Evolutionary conservation across 306 rosid genomes (phyloP).

Genomic region (Elaeagnus macrophylla): DNA sequence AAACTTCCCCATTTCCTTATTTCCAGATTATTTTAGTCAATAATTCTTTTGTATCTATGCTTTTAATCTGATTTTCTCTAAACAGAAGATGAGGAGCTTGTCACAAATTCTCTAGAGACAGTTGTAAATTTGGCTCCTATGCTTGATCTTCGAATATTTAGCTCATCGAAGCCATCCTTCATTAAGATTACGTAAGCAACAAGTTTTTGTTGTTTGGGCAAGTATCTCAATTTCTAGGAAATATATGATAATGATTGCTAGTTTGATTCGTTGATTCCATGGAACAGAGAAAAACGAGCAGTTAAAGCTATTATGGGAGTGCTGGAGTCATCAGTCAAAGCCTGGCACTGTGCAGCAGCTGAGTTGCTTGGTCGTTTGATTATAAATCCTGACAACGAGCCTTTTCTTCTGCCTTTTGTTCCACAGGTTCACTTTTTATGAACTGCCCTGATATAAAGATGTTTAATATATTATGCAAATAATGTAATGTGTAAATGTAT

Average conservation of each 20-base stretch:
- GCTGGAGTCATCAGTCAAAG: constrained; percentile 76
- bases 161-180: constrained; percentile 85
- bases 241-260: constrained; percentile 11
- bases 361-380: constrained; percentile 94
- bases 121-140: constrained; percentile 91
- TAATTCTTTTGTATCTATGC: not conserved
- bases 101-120: constrained; percentile 92
- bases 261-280: constrained; percentile 5
- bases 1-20: no score
- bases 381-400: constrained; percentile 92
- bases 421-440: constrained; percentile 49
- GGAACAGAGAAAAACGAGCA: constrained; percentile 76
- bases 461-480: not conserved
- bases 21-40: not conserved
- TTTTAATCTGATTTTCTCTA: constrained; percentile 7
- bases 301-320: constrained; percentile 91
- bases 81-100: constrained; percentile 98
- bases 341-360: constrained; percentile 96
- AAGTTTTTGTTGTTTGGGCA: not conserved
- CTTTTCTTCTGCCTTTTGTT: constrained; percentile 75
- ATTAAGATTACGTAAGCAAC: constrained; percentile 83
- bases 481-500: constrained; percentile 4
- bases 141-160: constrained; percentile 83
- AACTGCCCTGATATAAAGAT: not conserved
- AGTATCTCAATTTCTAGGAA: constrained; percentile 12